These are phyloP conservation scores for Themeda triandra DNA, from an alignment of 176 grass and related monocot genomes.

Conservation along the genomic window DNA sequence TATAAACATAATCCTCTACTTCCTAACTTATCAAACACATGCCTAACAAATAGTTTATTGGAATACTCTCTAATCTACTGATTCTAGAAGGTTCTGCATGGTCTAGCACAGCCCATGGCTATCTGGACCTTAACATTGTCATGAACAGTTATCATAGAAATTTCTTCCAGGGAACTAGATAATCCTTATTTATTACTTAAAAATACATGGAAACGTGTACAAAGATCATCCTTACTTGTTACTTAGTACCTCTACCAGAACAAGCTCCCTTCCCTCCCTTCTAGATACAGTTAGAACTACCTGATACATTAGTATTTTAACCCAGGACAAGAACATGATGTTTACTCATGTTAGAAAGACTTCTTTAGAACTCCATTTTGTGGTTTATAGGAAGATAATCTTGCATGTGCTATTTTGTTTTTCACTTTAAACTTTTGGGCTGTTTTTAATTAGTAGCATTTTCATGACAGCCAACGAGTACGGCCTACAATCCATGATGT, in stretches of 20 bases:
- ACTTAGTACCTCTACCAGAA: not conserved
- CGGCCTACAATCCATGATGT: constrained; percentile 88
- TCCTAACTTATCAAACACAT: not conserved
- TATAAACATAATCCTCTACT: not conserved
- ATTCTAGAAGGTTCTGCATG: not conserved
- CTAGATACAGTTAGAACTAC: not conserved
- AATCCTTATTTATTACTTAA: constrained; percentile 17
- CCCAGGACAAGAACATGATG: not conserved
- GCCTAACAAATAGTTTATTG: not conserved
- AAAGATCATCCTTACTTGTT: not conserved
- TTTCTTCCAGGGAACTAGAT: constrained; percentile 13
- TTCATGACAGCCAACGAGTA: constrained; percentile 70
- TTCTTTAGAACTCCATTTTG: constrained; percentile 13
- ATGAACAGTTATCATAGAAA: not conserved
- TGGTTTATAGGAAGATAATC: not conserved
- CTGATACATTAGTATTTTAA: not conserved
- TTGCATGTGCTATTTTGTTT: not conserved
- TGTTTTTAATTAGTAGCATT: constrained; percentile 24
- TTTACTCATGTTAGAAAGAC: constrained; percentile 10
- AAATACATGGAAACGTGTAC: constrained; percentile 23
- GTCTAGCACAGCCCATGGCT: not conserved
- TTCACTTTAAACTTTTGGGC: constrained; percentile 1
- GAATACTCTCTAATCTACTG: not conserved
- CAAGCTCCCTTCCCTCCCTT: not conserved
- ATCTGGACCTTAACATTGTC: not conserved